Evolutionary conservation across 2,329 filamentous ascomycete genomes (phyloP).

Genomic region (Epichloe sibirici): DNA sequence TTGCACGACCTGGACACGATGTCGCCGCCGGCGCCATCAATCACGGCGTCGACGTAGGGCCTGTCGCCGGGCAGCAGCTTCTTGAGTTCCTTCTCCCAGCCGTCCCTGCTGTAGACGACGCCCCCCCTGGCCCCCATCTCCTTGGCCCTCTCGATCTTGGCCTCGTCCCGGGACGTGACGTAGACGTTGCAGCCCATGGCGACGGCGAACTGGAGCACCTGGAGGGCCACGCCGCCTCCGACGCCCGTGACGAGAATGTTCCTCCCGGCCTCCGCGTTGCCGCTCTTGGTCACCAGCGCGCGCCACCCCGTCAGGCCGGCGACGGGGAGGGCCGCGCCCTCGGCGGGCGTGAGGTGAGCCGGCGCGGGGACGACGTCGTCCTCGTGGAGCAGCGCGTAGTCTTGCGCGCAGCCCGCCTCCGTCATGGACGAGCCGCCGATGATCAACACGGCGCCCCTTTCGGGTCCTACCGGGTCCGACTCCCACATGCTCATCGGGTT

Average conservation of each 20-base stretch:
- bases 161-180: slow-evolving; percentile 62
- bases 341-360: slow-evolving; percentile 53
- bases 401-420: slow-evolving; percentile 57
- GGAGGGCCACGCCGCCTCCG: slow-evolving; percentile 80
- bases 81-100: slow-evolving; percentile 69
- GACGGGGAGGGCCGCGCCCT: slow-evolving; percentile 75
- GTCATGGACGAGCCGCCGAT: slow-evolving; percentile 55
- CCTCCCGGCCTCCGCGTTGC: slow-evolving; percentile 45
- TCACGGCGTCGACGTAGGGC: slow-evolving; percentile 65
- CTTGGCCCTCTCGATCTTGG: slow-evolving; percentile 63
- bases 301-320: slow-evolving; percentile 84
- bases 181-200: slow-evolving; percentile 66
- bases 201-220: slow-evolving; percentile 67
- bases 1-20: slow-evolving; percentile 56
- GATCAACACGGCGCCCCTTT: slow-evolving; percentile 47
- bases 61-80: slow-evolving; percentile 50
- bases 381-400: slow-evolving; percentile 57
- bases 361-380: slow-evolving; percentile 63
- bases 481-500: slow-evolving; percentile 72
- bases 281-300: slow-evolving; percentile 65
- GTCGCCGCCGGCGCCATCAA: slow-evolving; percentile 86
- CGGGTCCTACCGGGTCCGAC: slow-evolving; percentile 58
- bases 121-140: slow-evolving; percentile 73
- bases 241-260: slow-evolving; percentile 86
- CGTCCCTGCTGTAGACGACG: slow-evolving; percentile 65